Conservation (phyloP, 768 basidiomycete genomes). For the Hygrophorus pudorinus region DNA sequence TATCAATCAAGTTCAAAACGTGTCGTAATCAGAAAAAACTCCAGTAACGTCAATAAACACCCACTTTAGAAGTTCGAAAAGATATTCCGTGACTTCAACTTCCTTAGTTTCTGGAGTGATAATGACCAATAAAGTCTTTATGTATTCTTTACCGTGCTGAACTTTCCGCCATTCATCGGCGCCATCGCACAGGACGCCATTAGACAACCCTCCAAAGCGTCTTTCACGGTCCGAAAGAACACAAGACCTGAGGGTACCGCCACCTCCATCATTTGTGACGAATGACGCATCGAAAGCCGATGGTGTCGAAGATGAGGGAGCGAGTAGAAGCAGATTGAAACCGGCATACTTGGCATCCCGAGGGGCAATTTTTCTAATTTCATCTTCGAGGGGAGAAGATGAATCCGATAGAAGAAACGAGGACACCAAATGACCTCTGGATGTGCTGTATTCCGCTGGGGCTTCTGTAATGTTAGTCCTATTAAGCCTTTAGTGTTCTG, state of each 20-base stretch:
- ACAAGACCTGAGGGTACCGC: constrained; percentile 46
- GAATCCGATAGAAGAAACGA: constrained; percentile 54
- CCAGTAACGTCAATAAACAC: constrained; percentile 23
- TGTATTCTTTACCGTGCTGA: constrained; percentile 37
- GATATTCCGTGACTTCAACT: constrained; percentile 39
- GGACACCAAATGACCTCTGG: constrained; percentile 60
- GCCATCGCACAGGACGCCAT: constrained; percentile 59
- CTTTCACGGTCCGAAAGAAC: constrained; percentile 40
- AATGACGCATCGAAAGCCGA: constrained; percentile 43
- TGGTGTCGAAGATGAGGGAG: constrained; percentile 20
- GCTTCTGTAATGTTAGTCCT: constrained; percentile 85
- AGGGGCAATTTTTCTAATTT: constrained; percentile 36
- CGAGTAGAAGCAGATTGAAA: constrained; percentile 70
- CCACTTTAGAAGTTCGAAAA: constrained; percentile 65
- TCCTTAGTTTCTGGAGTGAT: constrained; percentile 33
- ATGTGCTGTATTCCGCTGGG: constrained; percentile 34
- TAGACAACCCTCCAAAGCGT: constrained; percentile 55
- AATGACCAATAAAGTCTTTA: constrained; percentile 33
- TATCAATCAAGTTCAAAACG: constrained; percentile 18
- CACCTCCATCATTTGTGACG: constrained; percentile 66
- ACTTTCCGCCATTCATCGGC: constrained; percentile 71
- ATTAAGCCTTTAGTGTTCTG: constrained; percentile 11
- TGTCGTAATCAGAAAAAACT: constrained; percentile 16
- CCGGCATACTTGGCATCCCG: constrained; percentile 55
- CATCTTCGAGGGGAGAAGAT: constrained; percentile 35